A percentile compares a stretch with the other conserved stretches of the same genome.
phyloP scores from a whole-genome alignment of 1,139 yeast genomes.

The Yamadazyma songkhlaensis region DNA sequence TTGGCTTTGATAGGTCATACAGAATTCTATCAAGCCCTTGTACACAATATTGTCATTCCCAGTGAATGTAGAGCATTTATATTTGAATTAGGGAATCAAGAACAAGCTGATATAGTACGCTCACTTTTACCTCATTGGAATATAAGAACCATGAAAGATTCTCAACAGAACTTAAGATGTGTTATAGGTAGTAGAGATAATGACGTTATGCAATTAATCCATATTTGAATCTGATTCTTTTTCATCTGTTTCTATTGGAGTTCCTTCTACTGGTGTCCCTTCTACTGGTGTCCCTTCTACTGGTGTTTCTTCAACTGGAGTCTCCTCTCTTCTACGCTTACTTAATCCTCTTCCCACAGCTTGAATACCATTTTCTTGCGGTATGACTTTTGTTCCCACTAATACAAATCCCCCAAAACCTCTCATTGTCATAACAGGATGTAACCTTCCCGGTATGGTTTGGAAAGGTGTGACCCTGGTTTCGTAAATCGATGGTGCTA shows the following conservation, averaged over 20 bases:
- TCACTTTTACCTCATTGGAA: constrained; percentile 23
- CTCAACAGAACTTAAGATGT: constrained; percentile 32
- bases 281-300: constrained; percentile 9
- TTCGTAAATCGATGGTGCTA: constrained; percentile 83
- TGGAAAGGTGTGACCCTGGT: constrained; percentile 85
- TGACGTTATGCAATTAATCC: constrained; percentile 3
- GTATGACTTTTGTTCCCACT: constrained; percentile 78
- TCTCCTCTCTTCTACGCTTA: constrained; percentile 18
- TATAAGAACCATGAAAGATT: constrained; percentile 26
- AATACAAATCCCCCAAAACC: constrained; percentile 90
- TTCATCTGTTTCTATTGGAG: neutral
- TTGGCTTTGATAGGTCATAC: constrained; percentile 73
- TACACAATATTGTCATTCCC: constrained; percentile 38
- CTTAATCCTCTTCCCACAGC: constrained; percentile 55
- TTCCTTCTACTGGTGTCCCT: constrained; percentile 2
- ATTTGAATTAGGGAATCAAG: constrained; percentile 40
- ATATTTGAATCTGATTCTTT: neutral
- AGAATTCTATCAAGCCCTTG: constrained; percentile 64
- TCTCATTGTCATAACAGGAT: constrained; percentile 91
- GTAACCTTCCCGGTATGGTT: constrained; percentile 90
- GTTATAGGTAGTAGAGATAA: constrained; percentile 26
- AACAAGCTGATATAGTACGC: constrained; percentile 29
- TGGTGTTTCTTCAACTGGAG: neutral
- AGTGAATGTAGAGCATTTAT: constrained; percentile 38
- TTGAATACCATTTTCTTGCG: constrained; percentile 52